Evolutionary conservation across 73 alveolate genomes (phyloP).

Genomic region (Paramecium biaurelia): DNA sequence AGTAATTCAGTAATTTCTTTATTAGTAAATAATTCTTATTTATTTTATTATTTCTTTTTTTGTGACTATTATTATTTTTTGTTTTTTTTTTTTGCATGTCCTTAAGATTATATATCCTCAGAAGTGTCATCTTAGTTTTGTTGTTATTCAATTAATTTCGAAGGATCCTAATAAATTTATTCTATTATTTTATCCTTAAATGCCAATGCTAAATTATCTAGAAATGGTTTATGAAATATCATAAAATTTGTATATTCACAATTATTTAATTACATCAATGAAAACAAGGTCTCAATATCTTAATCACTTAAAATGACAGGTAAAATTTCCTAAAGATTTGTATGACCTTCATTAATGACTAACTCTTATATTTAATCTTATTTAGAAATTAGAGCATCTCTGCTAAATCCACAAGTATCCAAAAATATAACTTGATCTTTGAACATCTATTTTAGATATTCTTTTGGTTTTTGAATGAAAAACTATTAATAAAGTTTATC

Average conservation of each 20-base stretch:
- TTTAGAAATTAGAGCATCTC: background rate
- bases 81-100: background rate
- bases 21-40: constrained; percentile 9
- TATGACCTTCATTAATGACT: background rate
- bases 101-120: background rate
- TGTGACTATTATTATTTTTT: background rate
- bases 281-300: constrained; percentile 11
- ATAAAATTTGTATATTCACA: background rate
- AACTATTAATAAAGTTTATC: background rate
- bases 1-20: constrained; percentile 8
- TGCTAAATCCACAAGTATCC: constrained; percentile 43
- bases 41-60: background rate
- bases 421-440: constrained; percentile 29
- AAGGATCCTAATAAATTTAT: background rate
- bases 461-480: background rate
- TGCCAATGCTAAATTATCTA: background rate
- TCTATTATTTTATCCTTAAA: background rate
- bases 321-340: background rate
- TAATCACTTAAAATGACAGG: constrained; percentile 10
- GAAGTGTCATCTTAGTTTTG: background rate
- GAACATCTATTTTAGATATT: background rate
- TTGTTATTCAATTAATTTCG: background rate
- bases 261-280: constrained; percentile 15
- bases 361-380: background rate
- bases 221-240: background rate